A percentile compares a stretch with the other conserved stretches of the same genome.
These are phyloP conservation scores for Calonectria montana DNA, from an alignment of 2,329 filamentous ascomycete species.

Conservation along the genomic window DNA sequence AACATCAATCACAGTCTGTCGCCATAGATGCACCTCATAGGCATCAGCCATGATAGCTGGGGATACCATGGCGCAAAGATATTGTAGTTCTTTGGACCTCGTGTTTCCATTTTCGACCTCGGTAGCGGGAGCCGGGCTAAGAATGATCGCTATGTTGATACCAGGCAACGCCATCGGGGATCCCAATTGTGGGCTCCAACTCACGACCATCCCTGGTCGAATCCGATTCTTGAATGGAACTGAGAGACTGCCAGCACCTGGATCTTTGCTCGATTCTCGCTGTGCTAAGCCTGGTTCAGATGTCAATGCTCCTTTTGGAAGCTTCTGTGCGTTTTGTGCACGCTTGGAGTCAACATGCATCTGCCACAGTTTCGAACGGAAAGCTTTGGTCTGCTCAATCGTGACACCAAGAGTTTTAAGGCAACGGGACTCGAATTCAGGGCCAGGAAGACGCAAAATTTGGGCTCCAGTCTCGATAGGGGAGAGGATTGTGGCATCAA, in stretches of 20 bases:
- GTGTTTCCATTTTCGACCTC: slow-evolving; percentile 2
- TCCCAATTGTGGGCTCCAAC: slow-evolving; percentile 41
- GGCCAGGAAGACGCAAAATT: slow-evolving; percentile 52
- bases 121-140: slow-evolving; percentile 39
- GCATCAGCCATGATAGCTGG: slow-evolving; percentile 49
- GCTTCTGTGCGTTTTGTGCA: background rate
- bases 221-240: slow-evolving; percentile 54
- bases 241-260: slow-evolving; percentile 24
- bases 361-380: slow-evolving; percentile 56
- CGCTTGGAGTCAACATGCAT: slow-evolving; percentile 54
- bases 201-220: slow-evolving; percentile 55
- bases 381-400: slow-evolving; percentile 53
- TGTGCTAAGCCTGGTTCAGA: background rate
- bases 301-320: background rate
- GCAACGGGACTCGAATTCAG: slow-evolving; percentile 55
- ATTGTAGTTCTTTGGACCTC: slow-evolving; percentile 32
- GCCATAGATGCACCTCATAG: slow-evolving; percentile 55
- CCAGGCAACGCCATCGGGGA: slow-evolving; percentile 26
- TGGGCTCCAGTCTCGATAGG: slow-evolving; percentile 55
- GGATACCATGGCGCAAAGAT: slow-evolving; percentile 51
- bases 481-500: slow-evolving; percentile 50
- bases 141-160: slow-evolving; percentile 47
- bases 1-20: slow-evolving; percentile 48
- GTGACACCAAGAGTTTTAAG: slow-evolving; percentile 50
- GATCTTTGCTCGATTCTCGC: slow-evolving; percentile 45